Conservation (phyloP, 768 basidiomycete genomes). For the Cyclocybe aegerita region DNA sequence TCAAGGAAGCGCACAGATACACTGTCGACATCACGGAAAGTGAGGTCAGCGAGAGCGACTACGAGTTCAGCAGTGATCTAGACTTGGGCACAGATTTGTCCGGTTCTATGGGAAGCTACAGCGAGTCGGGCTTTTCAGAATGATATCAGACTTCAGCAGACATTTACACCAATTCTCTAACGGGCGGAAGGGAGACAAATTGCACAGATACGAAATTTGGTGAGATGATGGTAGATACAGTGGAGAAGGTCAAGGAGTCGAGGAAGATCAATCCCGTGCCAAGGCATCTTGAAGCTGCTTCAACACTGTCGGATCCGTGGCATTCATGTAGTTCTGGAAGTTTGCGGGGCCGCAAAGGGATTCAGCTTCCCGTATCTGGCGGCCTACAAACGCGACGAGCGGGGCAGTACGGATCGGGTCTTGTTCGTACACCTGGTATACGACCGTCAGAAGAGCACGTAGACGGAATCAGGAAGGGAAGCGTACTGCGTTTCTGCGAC, state of each 20-base stretch:
- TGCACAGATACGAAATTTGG: background rate
- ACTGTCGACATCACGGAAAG: constrained; percentile 40
- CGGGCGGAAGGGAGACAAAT: background rate
- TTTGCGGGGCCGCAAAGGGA: constrained; percentile 50
- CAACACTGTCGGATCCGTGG: constrained; percentile 73
- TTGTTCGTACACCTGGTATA: constrained; percentile 56
- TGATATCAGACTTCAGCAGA: constrained; percentile 13
- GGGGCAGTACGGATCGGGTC: constrained; percentile 72
- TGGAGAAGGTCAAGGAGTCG: background rate
- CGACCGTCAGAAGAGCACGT: constrained; percentile 6
- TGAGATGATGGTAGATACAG: background rate
- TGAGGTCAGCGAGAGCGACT: constrained; percentile 48
- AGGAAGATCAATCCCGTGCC: constrained; percentile 13
- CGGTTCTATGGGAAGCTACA: constrained; percentile 53
- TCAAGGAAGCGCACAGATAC: constrained; percentile 65
- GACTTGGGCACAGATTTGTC: constrained; percentile 56
- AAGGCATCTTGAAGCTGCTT: constrained; percentile 65
- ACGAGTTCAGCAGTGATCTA: constrained; percentile 57
- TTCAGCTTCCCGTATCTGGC: constrained; percentile 64
- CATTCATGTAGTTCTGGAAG: constrained; percentile 64
- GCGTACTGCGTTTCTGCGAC: constrained; percentile 70
- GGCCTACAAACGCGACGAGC: constrained; percentile 60
- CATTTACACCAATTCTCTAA: background rate
- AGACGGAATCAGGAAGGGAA: background rate
- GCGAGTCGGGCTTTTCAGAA: constrained; percentile 44